phyloP scores from a whole-genome alignment of 2,329 filamentous ascomycete genomes.

The Aspergillus phoenicis region DNA sequence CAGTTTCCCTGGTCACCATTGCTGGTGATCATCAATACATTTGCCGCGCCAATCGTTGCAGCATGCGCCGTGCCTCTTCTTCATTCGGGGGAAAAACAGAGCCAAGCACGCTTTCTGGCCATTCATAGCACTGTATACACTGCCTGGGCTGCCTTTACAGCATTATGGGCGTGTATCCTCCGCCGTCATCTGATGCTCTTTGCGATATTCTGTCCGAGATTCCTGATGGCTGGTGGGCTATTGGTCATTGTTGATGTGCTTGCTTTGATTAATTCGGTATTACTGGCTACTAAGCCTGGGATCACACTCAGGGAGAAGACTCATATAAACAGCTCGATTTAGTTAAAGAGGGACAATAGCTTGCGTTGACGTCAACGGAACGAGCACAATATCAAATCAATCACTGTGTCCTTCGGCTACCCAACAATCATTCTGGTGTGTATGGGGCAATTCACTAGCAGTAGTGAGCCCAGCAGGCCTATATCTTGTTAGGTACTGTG shows the following conservation, averaged over 20 bases:
- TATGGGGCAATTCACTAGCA: not conserved
- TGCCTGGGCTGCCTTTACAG: slow-evolving; percentile 67
- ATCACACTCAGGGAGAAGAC: too few species aligned
- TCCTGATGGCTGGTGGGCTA: slow-evolving; percentile 64
- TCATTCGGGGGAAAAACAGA: slow-evolving; percentile 48
- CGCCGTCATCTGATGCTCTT: slow-evolving; percentile 94
- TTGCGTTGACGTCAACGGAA: slow-evolving; percentile 3
- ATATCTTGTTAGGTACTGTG: not conserved
- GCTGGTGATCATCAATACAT: slow-evolving; percentile 79
- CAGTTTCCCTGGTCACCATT: slow-evolving; percentile 86
- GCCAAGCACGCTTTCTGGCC: slow-evolving; percentile 58
- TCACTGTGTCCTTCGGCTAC: not conserved
- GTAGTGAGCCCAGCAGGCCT: slow-evolving; percentile 11
- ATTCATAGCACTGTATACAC: slow-evolving; percentile 75
- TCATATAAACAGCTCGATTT: not conserved
- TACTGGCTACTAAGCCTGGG: not conserved
- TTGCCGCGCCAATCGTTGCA: slow-evolving; percentile 82
- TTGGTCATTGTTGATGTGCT: slow-evolving; percentile 5
- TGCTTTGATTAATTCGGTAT: not conserved
- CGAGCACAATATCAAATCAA: not conserved
- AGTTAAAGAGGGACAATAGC: slow-evolving; percentile 1
- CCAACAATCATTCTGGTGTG: not conserved
- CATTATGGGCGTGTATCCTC: slow-evolving; percentile 83
- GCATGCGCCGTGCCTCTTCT: slow-evolving; percentile 76
- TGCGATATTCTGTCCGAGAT: slow-evolving; percentile 85